Evolutionary conservation across 139 green algal genomes (phyloP), one percentile per base, ranked within the genome.

Genomic region (Zygnema circumcarinatum): DNA sequence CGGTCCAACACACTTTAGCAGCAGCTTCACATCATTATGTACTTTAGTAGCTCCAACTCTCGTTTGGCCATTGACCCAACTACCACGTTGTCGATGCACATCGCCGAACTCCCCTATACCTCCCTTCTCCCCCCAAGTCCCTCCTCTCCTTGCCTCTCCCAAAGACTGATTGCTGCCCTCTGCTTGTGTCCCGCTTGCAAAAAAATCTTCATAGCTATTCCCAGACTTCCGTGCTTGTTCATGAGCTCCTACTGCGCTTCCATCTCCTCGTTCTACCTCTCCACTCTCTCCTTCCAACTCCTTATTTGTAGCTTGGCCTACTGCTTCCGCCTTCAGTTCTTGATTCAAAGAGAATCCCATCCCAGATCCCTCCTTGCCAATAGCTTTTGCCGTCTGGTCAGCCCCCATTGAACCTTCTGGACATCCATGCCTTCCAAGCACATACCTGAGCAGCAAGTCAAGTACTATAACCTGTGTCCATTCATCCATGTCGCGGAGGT

Each of bases 401-500:
- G 41, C 79, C 2, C 79, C 53, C 36, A 39, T 82, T 21, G 39
- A 33, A 2, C 82, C 73, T 21, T 74, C 25, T 39, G 31, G 38
- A 39, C 3, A 11, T 20, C 72, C 73, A 35, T 74, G 25, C 7
- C 16, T 86, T 33, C 36, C 72, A 84, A 87, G 11, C 2, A 47
- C 29, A 53, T 87, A 87, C 22, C 82, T 38, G 3, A 88, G 72
- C 32, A 88, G 73, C 11, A 87, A 35, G n/a, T 88, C 62, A 32
- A 39, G 32, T 20, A 88, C n/a, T 21, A 85, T 40, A 35, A 68
- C 36, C 73, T 88, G 82, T 38, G 69, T 40, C 82, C 82, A 88
- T 74, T 88, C 82, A 31, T 88, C 82, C 35, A 88, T 38, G 35
- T 87, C 62, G 2, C 69, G 69, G 2, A 88, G 82, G 40, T 86